Conservation (phyloP, 1,139 yeast genomes). For the Taphrina communis region DNA sequence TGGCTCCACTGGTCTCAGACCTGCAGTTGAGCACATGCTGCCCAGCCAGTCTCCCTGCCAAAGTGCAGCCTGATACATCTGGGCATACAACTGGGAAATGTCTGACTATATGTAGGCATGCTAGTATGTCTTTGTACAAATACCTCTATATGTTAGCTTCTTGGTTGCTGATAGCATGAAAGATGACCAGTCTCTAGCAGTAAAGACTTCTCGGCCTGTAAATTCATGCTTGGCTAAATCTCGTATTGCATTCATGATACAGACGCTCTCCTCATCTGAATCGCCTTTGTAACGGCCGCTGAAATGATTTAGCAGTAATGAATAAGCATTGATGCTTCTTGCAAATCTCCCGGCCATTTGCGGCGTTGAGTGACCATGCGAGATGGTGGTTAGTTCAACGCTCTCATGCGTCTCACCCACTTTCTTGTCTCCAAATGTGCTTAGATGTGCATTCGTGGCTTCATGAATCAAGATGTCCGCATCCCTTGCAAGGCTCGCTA, state of each 20-base stretch:
- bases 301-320: constrained; percentile 32
- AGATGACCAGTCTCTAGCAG: constrained; percentile 35
- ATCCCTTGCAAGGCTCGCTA: constrained; percentile 9
- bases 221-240: constrained; percentile 27
- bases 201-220: constrained; percentile 16
- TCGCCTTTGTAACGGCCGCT: constrained; percentile 38
- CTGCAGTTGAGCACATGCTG: neutral
- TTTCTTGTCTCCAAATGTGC: neutral
- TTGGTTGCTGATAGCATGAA: constrained; percentile 3
- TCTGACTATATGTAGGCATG: neutral
- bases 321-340: constrained; percentile 7
- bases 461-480: constrained; percentile 35
- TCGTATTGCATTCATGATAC: constrained; percentile 35
- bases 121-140: neutral
- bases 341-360: constrained; percentile 40
- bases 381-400: constrained; percentile 21
- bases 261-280: constrained; percentile 9
- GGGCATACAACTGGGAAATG: too few species aligned
- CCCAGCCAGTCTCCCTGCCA: neutral
- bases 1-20: neutral
- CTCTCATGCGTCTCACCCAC: constrained; percentile 14
- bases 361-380: constrained; percentile 40
- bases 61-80: too few species aligned
- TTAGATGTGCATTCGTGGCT: constrained; percentile 36
- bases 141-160: neutral